Conservation (phyloP, 345 rosid genomes). For the Balakata baccata region DNA sequence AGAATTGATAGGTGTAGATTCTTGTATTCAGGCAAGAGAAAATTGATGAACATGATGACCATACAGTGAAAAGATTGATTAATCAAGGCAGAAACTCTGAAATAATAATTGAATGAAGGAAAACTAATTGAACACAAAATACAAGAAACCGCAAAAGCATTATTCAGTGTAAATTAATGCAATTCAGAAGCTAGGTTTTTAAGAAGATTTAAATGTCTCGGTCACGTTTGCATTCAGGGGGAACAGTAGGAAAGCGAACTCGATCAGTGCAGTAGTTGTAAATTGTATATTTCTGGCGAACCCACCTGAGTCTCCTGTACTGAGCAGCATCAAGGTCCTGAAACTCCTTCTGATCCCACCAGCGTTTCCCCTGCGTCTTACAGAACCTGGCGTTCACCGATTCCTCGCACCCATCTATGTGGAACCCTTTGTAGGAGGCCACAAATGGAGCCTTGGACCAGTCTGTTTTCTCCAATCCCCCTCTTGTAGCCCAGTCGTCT, state of each 20-base stretch:
- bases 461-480: conserved; percentile 23
- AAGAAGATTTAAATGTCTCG: conserved; percentile 9
- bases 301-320: conserved; percentile 10
- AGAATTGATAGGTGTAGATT: too few species aligned
- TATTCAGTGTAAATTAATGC: too few species aligned
- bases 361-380: conserved; percentile 15
- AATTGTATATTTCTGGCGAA: conserved; percentile 19
- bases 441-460: conserved; percentile 24
- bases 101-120: neutral
- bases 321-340: conserved; percentile 20
- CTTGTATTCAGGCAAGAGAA: too few species aligned
- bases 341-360: conserved; percentile 24
- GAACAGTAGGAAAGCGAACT: neutral
- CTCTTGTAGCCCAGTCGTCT: conserved; percentile 23
- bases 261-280: conserved; percentile 22
- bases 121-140: neutral
- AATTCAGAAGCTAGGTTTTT: neutral
- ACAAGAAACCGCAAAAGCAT: neutral
- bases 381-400: conserved; percentile 22
- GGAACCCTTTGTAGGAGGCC: conserved; percentile 23
- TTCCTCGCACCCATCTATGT: conserved; percentile 19
- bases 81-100: neutral
- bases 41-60: too few species aligned
- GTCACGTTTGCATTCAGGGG: conserved; percentile 20
- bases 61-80: too few species aligned